Evolutionary conservation across 2,329 filamentous ascomycete species (phyloP).

Genomic region (Ophiostoma angusticollis): DNA sequence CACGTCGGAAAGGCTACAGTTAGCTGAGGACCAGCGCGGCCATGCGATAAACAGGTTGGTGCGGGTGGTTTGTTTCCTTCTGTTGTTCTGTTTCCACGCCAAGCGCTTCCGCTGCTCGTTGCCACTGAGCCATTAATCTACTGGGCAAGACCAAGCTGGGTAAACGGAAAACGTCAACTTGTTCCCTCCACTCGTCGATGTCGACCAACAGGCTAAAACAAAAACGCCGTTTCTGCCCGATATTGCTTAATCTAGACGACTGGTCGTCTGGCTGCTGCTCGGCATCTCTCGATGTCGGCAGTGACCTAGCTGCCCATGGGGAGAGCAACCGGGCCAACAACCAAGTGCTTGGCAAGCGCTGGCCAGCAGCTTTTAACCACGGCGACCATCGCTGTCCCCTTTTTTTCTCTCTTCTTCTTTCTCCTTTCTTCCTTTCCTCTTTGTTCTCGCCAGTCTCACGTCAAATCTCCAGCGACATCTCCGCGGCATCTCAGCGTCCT

Average conservation of each 20-base stretch:
- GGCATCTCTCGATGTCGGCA: slow-evolving; percentile 6
- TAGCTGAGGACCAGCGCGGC: too few relatives aligned
- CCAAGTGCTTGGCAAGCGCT: too few relatives aligned
- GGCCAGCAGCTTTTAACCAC: slow-evolving; percentile 1
- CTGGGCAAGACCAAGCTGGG: not conserved
- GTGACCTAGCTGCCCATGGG: not conserved
- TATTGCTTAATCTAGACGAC: slow-evolving; percentile 1
- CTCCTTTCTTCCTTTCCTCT: not conserved
- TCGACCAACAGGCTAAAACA: too few relatives aligned
- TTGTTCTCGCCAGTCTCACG: not conserved
- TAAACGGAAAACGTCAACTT: too few relatives aligned
- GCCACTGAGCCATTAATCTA: not conserved
- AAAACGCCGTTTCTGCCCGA: not conserved
- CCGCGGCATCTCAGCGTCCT: too few relatives aligned
- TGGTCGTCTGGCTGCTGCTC: not conserved
- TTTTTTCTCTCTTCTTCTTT: not conserved
- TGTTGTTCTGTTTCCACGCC: too few relatives aligned
- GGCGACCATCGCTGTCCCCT: not conserved
- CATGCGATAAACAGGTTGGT: too few relatives aligned
- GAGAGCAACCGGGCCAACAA: too few relatives aligned
- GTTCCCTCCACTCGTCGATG: too few relatives aligned
- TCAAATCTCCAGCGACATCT: not conserved
- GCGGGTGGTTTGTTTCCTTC: too few relatives aligned
- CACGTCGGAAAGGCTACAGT: too few relatives aligned
- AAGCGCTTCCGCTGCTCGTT: too few relatives aligned